A percentile compares a stretch with the other conserved stretches of the same genome.
phyloP scores from a whole-genome alignment of 306 rosid genomes.

The Malus sylvestris region DNA sequence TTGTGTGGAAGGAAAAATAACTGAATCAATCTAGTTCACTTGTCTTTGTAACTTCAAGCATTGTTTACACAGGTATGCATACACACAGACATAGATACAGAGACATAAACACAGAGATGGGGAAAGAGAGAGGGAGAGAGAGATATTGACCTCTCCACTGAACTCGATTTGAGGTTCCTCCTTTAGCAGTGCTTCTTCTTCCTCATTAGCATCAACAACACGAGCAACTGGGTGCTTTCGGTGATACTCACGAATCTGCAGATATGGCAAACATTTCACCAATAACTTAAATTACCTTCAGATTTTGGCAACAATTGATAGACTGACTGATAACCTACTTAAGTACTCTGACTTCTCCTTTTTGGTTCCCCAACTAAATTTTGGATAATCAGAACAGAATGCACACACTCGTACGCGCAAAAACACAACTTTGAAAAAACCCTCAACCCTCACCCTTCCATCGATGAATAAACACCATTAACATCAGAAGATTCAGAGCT shows the following conservation, averaged over 20 bases:
- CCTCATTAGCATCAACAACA: slow-evolving; percentile 74
- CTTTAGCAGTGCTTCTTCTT: slow-evolving; percentile 59
- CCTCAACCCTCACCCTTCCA: not conserved
- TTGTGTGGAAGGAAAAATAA: not conserved
- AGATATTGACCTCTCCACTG: slow-evolving; percentile 78
- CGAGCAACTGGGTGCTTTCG: slow-evolving; percentile 92
- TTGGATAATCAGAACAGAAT: not conserved
- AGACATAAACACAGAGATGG: not conserved
- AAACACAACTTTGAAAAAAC: not conserved
- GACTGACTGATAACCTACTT: not conserved
- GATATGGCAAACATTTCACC: not conserved
- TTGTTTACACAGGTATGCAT: not conserved
- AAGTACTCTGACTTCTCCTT: not conserved
- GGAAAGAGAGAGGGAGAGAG: not conserved
- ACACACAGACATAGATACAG: not conserved
- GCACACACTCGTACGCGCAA: not conserved
- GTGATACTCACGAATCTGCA: slow-evolving; percentile 94
- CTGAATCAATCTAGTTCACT: not conserved
- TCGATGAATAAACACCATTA: not conserved
- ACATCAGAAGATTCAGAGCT: not conserved
- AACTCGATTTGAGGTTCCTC: slow-evolving; percentile 90
- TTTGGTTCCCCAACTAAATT: not conserved
- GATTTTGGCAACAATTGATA: not conserved
- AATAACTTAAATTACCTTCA: not conserved
- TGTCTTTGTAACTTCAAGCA: not conserved